These are phyloP conservation scores for Verticillium longisporum DNA, from an alignment of 2,329 filamentous ascomycete genomes.

Conservation along the genomic window DNA sequence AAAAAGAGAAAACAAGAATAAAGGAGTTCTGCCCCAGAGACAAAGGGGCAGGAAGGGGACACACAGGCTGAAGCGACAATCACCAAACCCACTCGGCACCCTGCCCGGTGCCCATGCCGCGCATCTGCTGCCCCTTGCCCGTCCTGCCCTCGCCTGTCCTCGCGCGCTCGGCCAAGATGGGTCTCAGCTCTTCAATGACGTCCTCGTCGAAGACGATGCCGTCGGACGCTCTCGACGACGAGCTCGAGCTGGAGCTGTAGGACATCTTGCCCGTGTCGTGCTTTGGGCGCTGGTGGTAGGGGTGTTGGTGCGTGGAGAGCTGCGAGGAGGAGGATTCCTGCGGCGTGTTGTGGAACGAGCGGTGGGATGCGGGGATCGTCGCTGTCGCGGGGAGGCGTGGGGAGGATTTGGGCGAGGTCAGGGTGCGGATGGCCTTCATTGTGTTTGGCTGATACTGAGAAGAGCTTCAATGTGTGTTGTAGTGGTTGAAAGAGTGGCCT, in stretches of 20 bases:
- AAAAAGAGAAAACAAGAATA: too few relatives aligned
- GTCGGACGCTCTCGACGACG: neutral
- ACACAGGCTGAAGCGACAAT: neutral
- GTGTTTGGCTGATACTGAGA: neutral
- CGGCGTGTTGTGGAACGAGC: conserved; percentile 1
- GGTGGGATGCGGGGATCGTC: neutral
- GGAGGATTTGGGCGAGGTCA: neutral
- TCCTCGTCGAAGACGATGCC: conserved; percentile 2
- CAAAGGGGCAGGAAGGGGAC: neutral
- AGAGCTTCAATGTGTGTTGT: too few relatives aligned
- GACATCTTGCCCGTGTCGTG: neutral
- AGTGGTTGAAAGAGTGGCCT: too few relatives aligned
- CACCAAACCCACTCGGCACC: conserved; percentile 3
- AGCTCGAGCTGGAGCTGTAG: neutral
- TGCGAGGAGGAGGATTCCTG: neutral
- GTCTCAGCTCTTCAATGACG: conserved; percentile 2
- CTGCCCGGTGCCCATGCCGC: neutral
- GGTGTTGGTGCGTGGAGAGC: neutral
- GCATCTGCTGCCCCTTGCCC: neutral
- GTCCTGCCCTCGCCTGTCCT: neutral
- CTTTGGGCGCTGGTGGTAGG: neutral
- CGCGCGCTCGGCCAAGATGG: neutral
- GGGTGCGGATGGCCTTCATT: neutral
- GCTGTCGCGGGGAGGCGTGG: neutral
- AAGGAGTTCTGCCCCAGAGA: too few relatives aligned